Evolutionary conservation across 805 yeast genomes (phyloP), one percentile per base, ranked within the genome.

Genomic region (Hemisphaericaspora nanyangensis): DNA sequence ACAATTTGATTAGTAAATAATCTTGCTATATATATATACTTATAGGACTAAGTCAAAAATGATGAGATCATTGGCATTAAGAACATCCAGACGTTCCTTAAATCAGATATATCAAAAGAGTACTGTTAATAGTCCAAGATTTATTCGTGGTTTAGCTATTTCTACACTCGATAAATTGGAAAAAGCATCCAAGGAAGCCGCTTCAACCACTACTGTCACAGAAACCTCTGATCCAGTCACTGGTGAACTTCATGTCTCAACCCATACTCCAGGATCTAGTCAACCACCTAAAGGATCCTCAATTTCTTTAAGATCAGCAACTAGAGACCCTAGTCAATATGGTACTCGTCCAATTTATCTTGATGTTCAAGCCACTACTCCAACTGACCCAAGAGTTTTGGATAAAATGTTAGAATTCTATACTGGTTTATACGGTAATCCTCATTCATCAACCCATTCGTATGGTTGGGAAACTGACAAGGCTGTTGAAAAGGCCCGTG

Each of bases 401-500:
- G 96, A 87, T 58, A 82, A 80, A 50, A 88, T 87, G 95, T 60
- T 87, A 50, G 79, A 77, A 51, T 88, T 82, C 56, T 85, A 78
- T 61, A 91, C 98, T 2, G 98, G 98, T 4, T 72, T 87, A 41
- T 93, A 88, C 59, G 99, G 99, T 46, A 93, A 93, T 61, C 99
- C 99, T 17, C 99, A 93, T 65, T 88, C 96, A 5, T 80, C 93
- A 43, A 93, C 99, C 2, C 99, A 93, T 59, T 77, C 95, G 5
- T 93, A 91, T 60, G 99, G 99, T 26, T 93, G 99, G 99, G 99
- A 93, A 67, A 86, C 99, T 3, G 96, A 91, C 43, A 77, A 76
- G 47, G 96, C 83, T 43, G 93, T 93, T 13, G 99, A 93, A 57
- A 67, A 68, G 36, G 96, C 99, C 5, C 77, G 99, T 54, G 72